Evolutionary conservation across 805 yeast species (phyloP).

Genomic region (Wickerhamiella australiensis): DNA sequence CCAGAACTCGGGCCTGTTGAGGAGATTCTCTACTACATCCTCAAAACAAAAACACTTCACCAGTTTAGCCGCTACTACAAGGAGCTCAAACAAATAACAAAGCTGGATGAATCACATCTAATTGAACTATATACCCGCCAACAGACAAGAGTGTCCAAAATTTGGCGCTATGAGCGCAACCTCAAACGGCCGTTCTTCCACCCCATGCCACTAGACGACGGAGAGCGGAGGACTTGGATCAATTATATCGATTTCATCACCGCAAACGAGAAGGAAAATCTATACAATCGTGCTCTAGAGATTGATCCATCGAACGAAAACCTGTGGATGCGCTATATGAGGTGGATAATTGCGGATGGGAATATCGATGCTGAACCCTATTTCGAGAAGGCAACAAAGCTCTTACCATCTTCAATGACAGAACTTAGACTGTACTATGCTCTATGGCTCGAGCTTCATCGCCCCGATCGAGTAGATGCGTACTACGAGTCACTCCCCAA

Average conservation of each 20-base stretch:
- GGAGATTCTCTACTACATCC: constrained; percentile 4
- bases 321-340: constrained; percentile 58
- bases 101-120: constrained; percentile 32
- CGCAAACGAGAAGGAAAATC: constrained; percentile 29
- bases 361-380: constrained; percentile 21
- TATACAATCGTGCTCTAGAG: constrained; percentile 59
- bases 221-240: constrained; percentile 45
- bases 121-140: constrained; percentile 42
- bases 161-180: constrained; percentile 64
- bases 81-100: constrained; percentile 24
- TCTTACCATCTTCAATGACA: constrained; percentile 23
- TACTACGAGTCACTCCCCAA: constrained; percentile 16
- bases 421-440: constrained; percentile 27
- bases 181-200: constrained; percentile 48
- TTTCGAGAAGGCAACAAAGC: constrained; percentile 41
- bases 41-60: constrained; percentile 35
- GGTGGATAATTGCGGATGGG: constrained; percentile 36
- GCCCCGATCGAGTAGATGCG: constrained; percentile 20
- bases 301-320: constrained; percentile 41
- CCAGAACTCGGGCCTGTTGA: not conserved
- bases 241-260: constrained; percentile 48
- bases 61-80: constrained; percentile 72
- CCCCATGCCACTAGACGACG: constrained; percentile 34
- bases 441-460: constrained; percentile 20
- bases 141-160: constrained; percentile 38